Conservation (phyloP, 2,329 filamentous ascomycete genomes). For the Trichoderma sp. region DNA sequence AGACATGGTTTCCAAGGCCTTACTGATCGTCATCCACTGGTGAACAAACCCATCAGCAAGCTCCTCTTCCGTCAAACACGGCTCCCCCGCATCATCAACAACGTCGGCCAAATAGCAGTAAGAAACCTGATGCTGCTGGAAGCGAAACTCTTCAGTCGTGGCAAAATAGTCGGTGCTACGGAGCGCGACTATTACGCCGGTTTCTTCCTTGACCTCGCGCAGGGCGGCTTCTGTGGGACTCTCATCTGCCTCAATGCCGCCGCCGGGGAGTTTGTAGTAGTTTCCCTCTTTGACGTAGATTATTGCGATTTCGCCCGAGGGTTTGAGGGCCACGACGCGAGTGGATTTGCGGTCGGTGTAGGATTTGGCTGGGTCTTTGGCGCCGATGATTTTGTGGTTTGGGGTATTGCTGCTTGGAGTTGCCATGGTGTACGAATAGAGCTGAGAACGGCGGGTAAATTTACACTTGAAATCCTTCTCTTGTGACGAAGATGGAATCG, state of each 20-base stretch:
- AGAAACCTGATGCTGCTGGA: conserved; percentile 20
- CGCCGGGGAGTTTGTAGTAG: conserved; percentile 23
- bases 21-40: background rate
- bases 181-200: background rate
- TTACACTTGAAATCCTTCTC: background rate
- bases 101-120: conserved; percentile 21
- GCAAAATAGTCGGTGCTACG: conserved; percentile 7
- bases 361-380: background rate
- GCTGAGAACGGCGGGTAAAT: background rate
- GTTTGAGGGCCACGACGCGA: conserved; percentile 13
- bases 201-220: conserved; percentile 22
- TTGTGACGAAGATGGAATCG: background rate
- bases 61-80: conserved; percentile 18
- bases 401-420: background rate
- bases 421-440: background rate
- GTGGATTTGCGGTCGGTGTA: conserved; percentile 16
- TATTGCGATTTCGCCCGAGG: conserved; percentile 8
- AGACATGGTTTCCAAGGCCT: conserved; percentile 8
- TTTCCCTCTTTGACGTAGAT: conserved; percentile 17
- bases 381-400: conserved; percentile 14
- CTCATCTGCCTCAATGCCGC: conserved; percentile 19
- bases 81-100: conserved; percentile 17
- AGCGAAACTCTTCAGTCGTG: conserved; percentile 21
- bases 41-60: conserved; percentile 18
- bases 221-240: background rate